Evolutionary conservation across 2,329 filamentous ascomycete species (phyloP).

Genomic region (Ceratocystis ficicola): DNA sequence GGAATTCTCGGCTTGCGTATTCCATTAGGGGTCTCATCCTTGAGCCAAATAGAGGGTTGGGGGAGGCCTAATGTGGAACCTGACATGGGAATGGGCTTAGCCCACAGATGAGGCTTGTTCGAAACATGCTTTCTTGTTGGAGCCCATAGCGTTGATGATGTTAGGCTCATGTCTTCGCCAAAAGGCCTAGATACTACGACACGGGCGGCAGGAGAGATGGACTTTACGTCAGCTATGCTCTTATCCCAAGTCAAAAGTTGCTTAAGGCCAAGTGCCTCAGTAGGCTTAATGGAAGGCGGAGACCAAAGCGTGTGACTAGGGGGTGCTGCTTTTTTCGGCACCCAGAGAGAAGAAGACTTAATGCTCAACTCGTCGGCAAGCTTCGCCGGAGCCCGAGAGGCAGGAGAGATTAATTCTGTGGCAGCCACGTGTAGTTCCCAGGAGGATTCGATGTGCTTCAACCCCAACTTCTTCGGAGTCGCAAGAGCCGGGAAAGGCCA

Average conservation of each 20-base stretch:
- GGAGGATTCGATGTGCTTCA: neutral
- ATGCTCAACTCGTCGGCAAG: slow-evolving; percentile 7
- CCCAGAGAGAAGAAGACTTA: slow-evolving; percentile 26
- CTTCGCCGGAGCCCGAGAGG: neutral
- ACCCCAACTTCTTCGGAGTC: neutral
- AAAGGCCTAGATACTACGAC: neutral
- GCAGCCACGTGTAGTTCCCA: slow-evolving; percentile 1
- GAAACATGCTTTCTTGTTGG: slow-evolving; percentile 2
- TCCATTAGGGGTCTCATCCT: slow-evolving; percentile 1
- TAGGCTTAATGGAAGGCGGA: neutral
- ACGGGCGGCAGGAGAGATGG: slow-evolving; percentile 1
- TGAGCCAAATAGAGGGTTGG: slow-evolving; percentile 29
- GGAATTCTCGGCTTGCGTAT: slow-evolving; percentile 17
- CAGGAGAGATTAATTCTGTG: neutral
- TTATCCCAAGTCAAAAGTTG: slow-evolving; percentile 22
- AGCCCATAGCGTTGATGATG: slow-evolving; percentile 17
- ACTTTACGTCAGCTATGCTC: slow-evolving; percentile 7
- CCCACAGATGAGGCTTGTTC: slow-evolving; percentile 12
- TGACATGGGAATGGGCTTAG: neutral
- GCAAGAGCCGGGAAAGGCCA: neutral
- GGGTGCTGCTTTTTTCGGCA: neutral
- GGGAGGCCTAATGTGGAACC: slow-evolving; percentile 25
- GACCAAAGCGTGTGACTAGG: slow-evolving; percentile 15
- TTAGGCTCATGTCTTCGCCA: slow-evolving; percentile 13
- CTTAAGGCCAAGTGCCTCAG: slow-evolving; percentile 13